A percentile compares a stretch with the other conserved stretches of the same genome.
phyloP scores from a whole-genome alignment of 352 stramenopile species.

The Phytopythium ostracodes region DNA sequence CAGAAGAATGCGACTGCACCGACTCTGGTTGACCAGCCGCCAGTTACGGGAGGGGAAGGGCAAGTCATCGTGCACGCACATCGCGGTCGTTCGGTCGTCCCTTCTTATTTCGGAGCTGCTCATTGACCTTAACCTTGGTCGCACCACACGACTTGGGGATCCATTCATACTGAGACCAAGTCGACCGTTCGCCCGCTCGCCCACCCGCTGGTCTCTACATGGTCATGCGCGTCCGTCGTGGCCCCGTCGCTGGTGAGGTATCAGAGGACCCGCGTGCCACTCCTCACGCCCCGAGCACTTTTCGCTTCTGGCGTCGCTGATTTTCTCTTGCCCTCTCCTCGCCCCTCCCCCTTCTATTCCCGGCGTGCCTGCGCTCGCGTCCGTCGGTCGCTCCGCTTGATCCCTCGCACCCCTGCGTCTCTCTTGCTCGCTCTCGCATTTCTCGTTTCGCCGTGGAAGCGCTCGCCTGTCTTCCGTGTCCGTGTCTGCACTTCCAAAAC shows the following conservation, averaged over 20 bases:
- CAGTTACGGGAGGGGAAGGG: neutral
- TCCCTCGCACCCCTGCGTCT: slow-evolving; percentile 3
- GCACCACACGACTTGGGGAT: too few species aligned
- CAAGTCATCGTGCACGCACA: neutral
- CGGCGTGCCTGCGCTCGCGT: neutral
- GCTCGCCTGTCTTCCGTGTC: neutral
- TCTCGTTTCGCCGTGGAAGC: neutral
- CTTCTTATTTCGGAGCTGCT: neutral
- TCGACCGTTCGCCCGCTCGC: neutral
- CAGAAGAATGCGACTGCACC: neutral
- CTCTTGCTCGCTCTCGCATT: slow-evolving; percentile 1
- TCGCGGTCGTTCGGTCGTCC: neutral
- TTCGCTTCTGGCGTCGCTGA: neutral
- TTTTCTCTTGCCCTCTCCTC: neutral
- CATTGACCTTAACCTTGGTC: neutral
- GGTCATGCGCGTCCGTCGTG: neutral
- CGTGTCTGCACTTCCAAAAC: neutral
- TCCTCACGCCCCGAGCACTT: neutral
- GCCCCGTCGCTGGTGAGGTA: neutral
- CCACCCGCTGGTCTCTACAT: neutral
- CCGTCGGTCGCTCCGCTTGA: neutral
- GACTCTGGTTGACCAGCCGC: neutral
- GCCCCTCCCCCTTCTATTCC: neutral
- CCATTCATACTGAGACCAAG: neutral
- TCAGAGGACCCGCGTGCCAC: neutral